A percentile compares a stretch with the other conserved stretches of the same genome.
phyloP scores from a whole-genome alignment of 805 yeast genomes.

The Zygosaccharomyces pseudorouxii region DNA sequence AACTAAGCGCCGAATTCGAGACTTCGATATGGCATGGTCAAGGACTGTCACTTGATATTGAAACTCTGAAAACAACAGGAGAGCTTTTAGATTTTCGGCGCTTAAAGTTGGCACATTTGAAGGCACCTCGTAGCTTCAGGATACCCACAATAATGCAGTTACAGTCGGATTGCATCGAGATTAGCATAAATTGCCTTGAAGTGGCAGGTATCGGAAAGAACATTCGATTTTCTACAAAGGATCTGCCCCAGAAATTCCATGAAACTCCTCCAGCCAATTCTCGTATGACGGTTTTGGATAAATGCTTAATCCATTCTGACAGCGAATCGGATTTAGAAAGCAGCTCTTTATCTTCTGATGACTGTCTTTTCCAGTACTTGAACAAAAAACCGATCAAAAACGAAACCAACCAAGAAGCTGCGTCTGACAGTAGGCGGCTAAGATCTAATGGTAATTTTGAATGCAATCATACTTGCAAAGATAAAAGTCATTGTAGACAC shows the following conservation, averaged over 20 bases:
- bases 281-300: conserved; percentile 1
- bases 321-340: conserved; percentile 15
- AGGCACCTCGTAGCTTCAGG: conserved; percentile 27
- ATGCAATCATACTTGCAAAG: conserved; percentile 43
- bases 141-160: conserved; percentile 24
- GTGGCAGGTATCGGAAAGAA: conserved; percentile 33
- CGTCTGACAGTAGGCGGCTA: conserved; percentile 10
- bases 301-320: conserved; percentile 7
- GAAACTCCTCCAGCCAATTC: background rate
- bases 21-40: conserved; percentile 35
- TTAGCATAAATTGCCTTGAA: conserved; percentile 38
- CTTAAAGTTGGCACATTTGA: conserved; percentile 29
- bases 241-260: conserved; percentile 6
- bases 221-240: conserved; percentile 8
- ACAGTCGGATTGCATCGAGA: conserved; percentile 25
- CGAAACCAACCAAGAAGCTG: conserved; percentile 4
- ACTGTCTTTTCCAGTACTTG: conserved; percentile 27
- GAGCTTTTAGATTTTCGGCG: conserved; percentile 44
- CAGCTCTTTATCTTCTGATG: conserved; percentile 23
- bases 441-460: conserved; percentile 34
- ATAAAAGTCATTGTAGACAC: conserved; percentile 40
- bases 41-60: conserved; percentile 32
- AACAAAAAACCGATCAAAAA: background rate
- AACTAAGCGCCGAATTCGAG: conserved; percentile 21
- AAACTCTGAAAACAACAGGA: conserved; percentile 34